A percentile compares a stretch with the other conserved stretches of the same genome.
Conservation (phyloP, 2,329 filamentous ascomycete genomes). For the Claviceps pazoutovae region DNA sequence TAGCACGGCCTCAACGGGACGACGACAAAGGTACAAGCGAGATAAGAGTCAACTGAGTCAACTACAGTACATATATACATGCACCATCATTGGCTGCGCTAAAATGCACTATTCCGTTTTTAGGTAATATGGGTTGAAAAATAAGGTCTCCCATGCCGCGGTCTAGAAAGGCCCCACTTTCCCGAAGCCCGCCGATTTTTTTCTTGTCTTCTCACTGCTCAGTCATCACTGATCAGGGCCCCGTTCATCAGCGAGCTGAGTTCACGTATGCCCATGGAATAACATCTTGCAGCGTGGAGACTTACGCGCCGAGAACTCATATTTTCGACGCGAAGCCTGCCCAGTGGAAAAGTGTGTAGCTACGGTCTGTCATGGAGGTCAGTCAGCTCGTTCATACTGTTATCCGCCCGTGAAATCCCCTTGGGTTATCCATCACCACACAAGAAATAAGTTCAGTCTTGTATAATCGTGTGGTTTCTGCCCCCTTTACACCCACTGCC, state of each 20-base stretch:
- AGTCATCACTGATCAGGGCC: not conserved
- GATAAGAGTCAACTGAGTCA: too few species aligned
- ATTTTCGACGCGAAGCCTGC: not conserved
- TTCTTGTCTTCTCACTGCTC: not conserved
- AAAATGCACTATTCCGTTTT: too few species aligned
- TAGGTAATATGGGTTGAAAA: too few species aligned
- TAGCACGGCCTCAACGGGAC: too few species aligned
- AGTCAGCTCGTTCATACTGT: not conserved
- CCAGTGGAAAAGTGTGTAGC: not conserved
- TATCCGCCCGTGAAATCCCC: not conserved
- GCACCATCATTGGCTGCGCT: too few species aligned
- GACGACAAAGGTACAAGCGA: too few species aligned
- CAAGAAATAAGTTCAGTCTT: too few species aligned
- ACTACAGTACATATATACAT: too few species aligned
- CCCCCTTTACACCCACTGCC: too few species aligned
- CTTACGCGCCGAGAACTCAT: not conserved
- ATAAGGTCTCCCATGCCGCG: too few species aligned
- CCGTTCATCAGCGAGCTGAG: not conserved
- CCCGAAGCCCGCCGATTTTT: not conserved
- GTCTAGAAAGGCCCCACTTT: not conserved
- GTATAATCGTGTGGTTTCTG: too few species aligned
- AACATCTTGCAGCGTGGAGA: not conserved
- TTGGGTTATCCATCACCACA: not conserved
- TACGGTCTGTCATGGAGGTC: conserved; percentile 17
- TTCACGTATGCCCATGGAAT: not conserved